Evolutionary conservation across 2,329 filamentous ascomycete species (phyloP), one percentile per base, ranked within the genome.

Genomic region (Nothopassalora personata): DNA sequence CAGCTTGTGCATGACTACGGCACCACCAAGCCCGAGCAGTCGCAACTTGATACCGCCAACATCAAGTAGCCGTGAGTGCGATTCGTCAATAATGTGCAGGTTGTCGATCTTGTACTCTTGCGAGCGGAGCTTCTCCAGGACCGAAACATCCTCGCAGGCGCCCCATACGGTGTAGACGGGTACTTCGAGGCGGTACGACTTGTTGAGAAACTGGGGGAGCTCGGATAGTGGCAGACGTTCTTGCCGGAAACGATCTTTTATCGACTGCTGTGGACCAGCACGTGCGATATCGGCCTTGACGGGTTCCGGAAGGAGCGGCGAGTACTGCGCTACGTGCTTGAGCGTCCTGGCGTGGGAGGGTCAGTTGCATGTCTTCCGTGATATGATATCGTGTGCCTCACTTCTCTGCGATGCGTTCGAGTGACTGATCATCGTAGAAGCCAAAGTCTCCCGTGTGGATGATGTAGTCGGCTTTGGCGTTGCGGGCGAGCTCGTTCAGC

Each of bases 111-210:
- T 97, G 80, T 99, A 99, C 78, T 99, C 94, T 66, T 90, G 90
- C 11, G 94, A 97, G 64, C 94, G 86, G 77, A 99, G 96, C 80
- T 96, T 97, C 77, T 99, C 94, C 70, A 99, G 77, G 30, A 99
- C 94, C 59, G 94, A 88, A 19, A 99, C 94, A 81, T 99, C 94
- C 77, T 99, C 94, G 72, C 94, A 99, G 51, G 94, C 94, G 73
- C 94, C 94, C 94, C 94, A 99, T 39, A 99, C 94, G 45, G 94
- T 99, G 79, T 97, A 97, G 58, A 99, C 94, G 0, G 94, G 94
- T 59, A 99, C 89, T 62, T 99, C 92, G 59, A 99, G 86, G 72
- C 91, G 96, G 71, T 95, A 83, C 66, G 89, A 88, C 74, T 92
- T 92, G 76, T 86, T 89, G 65, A 99, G 84, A 68, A 99, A 91